These are phyloP conservation scores for Starmerella kuoi DNA, from an alignment of 805 yeast genomes.

Conservation along the genomic window DNA sequence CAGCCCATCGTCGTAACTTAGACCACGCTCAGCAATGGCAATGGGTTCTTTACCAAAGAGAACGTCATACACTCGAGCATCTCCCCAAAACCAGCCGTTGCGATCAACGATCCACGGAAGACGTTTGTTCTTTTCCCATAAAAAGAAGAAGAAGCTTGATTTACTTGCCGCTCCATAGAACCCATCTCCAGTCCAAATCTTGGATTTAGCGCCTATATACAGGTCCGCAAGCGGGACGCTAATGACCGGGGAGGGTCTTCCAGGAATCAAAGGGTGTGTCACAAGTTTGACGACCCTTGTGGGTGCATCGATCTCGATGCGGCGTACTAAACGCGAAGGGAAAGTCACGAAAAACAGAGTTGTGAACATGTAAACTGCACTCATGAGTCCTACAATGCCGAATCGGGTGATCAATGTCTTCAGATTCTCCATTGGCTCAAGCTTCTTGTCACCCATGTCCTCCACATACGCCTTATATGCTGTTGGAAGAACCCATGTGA, in stretches of 20 bases:
- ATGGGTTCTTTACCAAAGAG: slow-evolving; percentile 69
- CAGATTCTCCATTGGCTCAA: slow-evolving; percentile 32
- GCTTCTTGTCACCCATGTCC: slow-evolving; percentile 35
- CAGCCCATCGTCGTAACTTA: slow-evolving; percentile 48
- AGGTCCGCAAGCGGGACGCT: slow-evolving; percentile 50
- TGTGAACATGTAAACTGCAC: slow-evolving; percentile 33
- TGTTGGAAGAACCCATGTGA: slow-evolving; percentile 44
- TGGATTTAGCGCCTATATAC: slow-evolving; percentile 45
- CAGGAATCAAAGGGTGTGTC: slow-evolving; percentile 65
- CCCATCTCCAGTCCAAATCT: slow-evolving; percentile 79
- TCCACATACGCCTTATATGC: slow-evolving; percentile 42
- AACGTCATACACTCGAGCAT: slow-evolving; percentile 72
- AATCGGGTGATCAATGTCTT: slow-evolving; percentile 30
- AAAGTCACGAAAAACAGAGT: slow-evolving; percentile 37
- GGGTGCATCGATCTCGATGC: slow-evolving; percentile 63
- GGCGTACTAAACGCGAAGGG: slow-evolving; percentile 60
- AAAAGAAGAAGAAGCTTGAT: slow-evolving; percentile 57
- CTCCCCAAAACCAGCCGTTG: slow-evolving; percentile 87
- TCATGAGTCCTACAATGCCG: slow-evolving; percentile 30
- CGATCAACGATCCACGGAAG: slow-evolving; percentile 72
- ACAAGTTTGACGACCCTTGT: slow-evolving; percentile 48
- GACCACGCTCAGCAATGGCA: slow-evolving; percentile 63
- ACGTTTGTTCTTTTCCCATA: slow-evolving; percentile 44
- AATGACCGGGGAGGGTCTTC: slow-evolving; percentile 60
- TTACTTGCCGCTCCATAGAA: slow-evolving; percentile 73